Percentiles rank a stretch among this genome's conserved stretches.
Conservation (phyloP, 176 grass and related monocot species). For the Hyparrhenia diplandra region DNA sequence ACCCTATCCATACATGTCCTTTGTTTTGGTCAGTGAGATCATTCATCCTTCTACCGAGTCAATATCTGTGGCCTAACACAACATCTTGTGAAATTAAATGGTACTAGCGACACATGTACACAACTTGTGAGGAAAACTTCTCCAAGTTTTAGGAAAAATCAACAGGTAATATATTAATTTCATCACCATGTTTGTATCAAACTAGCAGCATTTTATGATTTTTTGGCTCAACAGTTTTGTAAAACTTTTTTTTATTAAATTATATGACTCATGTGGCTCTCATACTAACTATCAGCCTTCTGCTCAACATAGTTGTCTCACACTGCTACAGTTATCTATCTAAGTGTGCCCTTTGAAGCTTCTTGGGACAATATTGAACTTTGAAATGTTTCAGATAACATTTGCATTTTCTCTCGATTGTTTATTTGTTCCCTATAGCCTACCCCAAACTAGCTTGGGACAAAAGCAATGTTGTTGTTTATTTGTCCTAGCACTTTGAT, state of each 20-base stretch:
- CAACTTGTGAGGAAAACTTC: not conserved
- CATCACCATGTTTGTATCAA: not conserved
- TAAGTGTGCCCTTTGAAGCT: not conserved
- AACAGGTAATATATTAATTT: not conserved
- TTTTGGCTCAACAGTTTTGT: not conserved
- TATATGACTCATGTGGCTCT: not conserved
- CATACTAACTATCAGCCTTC: not conserved
- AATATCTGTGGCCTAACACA: not conserved
- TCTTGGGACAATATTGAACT: not conserved
- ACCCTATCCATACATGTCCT: not conserved
- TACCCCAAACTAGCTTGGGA: no score
- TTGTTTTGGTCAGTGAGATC: slow-evolving; percentile 9
- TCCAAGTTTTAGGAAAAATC: slow-evolving; percentile 10
- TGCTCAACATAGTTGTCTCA: not conserved
- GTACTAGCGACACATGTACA: not conserved
- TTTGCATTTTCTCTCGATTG: not conserved
- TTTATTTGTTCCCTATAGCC: not conserved
- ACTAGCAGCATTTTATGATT: not conserved
- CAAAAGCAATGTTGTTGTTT: no score
- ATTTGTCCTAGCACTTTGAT: not conserved
- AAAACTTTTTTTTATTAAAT: not conserved
- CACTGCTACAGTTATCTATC: not conserved
- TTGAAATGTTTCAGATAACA: not conserved
- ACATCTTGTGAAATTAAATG: not conserved
- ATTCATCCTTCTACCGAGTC: not conserved